These are phyloP conservation scores for Lentinus tigrinus DNA, from an alignment of 768 basidiomycete genomes.

Conservation along the genomic window DNA sequence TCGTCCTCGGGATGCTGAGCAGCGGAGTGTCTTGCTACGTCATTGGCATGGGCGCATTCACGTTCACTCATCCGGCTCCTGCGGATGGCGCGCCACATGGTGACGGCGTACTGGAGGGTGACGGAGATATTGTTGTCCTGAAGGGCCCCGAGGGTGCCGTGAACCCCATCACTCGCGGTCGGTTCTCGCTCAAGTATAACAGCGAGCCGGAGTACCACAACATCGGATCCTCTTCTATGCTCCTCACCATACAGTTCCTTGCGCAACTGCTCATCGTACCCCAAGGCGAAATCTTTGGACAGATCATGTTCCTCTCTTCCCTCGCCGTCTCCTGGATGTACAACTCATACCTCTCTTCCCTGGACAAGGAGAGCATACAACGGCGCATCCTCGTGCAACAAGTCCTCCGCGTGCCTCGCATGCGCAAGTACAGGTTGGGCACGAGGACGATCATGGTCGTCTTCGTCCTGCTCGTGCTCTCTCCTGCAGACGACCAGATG, in stretches of 20 bases:
- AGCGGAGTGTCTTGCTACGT: slow-evolving; percentile 11
- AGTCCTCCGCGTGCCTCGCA: background rate
- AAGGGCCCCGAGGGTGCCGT: slow-evolving; percentile 14
- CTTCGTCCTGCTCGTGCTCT: background rate
- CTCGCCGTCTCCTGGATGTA: slow-evolving; percentile 7
- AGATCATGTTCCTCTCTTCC: slow-evolving; percentile 7
- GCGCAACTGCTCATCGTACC: slow-evolving; percentile 2
- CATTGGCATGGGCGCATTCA: slow-evolving; percentile 3
- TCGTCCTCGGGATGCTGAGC: slow-evolving; percentile 10
- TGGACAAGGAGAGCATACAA: slow-evolving; percentile 3
- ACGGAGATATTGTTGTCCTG: slow-evolving; percentile 7
- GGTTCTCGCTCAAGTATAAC: slow-evolving; percentile 10
- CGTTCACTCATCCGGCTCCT: slow-evolving; percentile 10
- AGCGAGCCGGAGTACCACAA: slow-evolving; percentile 16
- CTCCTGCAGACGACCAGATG: background rate
- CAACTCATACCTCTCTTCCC: slow-evolving; percentile 4
- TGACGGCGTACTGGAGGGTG: slow-evolving; percentile 5
- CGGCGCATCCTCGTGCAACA: background rate
- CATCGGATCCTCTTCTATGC: slow-evolving; percentile 1
- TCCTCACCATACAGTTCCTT: slow-evolving; percentile 3
- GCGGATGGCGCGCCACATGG: slow-evolving; percentile 6
- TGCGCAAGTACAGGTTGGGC: background rate
- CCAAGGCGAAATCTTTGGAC: slow-evolving; percentile 4
- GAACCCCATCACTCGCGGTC: slow-evolving; percentile 13
- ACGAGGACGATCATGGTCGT: background rate